phyloP scores from a whole-genome alignment of 306 rosid genomes.

The Trifolium fragiferum region DNA sequence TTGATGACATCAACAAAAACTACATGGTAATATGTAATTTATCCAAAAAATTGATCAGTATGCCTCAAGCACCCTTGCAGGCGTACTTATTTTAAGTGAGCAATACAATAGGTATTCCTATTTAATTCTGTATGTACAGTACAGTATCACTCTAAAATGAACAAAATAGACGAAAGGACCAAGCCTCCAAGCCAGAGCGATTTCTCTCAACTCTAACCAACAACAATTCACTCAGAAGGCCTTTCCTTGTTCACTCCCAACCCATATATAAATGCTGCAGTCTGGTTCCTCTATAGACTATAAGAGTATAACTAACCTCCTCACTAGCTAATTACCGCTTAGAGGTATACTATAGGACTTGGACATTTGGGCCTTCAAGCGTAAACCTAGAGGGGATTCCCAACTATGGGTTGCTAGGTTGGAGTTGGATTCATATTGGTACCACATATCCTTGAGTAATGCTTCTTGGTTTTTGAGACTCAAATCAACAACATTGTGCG shows the following conservation, averaged over 20 bases:
- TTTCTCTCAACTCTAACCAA: not conserved
- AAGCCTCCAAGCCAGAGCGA: not conserved
- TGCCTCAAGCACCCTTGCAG: not conserved
- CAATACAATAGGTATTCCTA: not conserved
- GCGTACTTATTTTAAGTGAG: conserved; percentile 28
- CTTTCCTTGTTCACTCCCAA: conserved; percentile 1
- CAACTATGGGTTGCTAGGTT: not conserved
- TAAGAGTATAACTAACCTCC: not conserved
- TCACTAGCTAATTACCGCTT: not conserved
- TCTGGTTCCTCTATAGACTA: not conserved
- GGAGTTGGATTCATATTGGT: not conserved
- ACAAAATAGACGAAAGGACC: not conserved
- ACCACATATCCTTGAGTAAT: too few species aligned
- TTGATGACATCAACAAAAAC: conserved; percentile 31
- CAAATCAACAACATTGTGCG: too few species aligned
- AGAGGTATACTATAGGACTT: not conserved
- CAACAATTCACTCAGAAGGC: not conserved
- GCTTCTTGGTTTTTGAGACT: too few species aligned
- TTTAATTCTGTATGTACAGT: not conserved
- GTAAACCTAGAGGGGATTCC: not conserved
- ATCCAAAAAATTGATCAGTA: not conserved
- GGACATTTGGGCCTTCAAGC: not conserved
- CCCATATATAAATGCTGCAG: not conserved
- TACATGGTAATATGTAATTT: conserved; percentile 4
- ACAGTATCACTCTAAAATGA: not conserved